Evolutionary conservation across 2,329 filamentous ascomycete genomes (phyloP).

Genomic region (Nemania bipapillata): DNA sequence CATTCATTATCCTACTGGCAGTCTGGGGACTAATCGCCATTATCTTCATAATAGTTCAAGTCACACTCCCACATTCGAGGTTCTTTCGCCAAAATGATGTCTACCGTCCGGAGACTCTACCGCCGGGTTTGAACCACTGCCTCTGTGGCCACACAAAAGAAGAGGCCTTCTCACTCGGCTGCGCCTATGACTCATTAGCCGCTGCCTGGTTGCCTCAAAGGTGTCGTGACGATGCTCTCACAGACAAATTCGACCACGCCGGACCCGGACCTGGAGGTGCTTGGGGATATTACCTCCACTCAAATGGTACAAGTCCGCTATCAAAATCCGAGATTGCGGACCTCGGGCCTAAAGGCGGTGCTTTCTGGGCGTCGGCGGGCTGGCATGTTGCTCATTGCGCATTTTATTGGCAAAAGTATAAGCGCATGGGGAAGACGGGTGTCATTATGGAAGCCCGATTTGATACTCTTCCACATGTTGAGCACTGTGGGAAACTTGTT

Average conservation of each 20-base stretch:
- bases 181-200: slow-evolving; percentile 4
- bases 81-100: neutral
- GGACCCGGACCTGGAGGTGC: neutral
- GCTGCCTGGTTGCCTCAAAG: slow-evolving; percentile 6
- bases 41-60: neutral
- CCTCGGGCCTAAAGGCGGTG: neutral
- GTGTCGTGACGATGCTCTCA: slow-evolving; percentile 16
- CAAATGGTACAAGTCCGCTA: slow-evolving; percentile 11
- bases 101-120: slow-evolving; percentile 4
- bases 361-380: slow-evolving; percentile 5
- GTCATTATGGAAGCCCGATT: neutral
- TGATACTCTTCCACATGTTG: slow-evolving; percentile 5
- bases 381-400: slow-evolving; percentile 17
- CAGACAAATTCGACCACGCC: slow-evolving; percentile 10
- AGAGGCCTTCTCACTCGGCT: neutral
- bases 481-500: too few relatives aligned
- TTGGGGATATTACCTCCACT: slow-evolving; percentile 12
- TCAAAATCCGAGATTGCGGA: slow-evolving; percentile 5
- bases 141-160: neutral
- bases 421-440: slow-evolving; percentile 3
- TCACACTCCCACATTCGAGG: neutral
- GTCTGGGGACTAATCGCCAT: neutral
- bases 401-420: slow-evolving; percentile 11
- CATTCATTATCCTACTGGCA: neutral
- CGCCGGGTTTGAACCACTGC: neutral